phyloP scores from a whole-genome alignment of 768 basidiomycete genomes.

The Termitomyces eurrhizus region DNA sequence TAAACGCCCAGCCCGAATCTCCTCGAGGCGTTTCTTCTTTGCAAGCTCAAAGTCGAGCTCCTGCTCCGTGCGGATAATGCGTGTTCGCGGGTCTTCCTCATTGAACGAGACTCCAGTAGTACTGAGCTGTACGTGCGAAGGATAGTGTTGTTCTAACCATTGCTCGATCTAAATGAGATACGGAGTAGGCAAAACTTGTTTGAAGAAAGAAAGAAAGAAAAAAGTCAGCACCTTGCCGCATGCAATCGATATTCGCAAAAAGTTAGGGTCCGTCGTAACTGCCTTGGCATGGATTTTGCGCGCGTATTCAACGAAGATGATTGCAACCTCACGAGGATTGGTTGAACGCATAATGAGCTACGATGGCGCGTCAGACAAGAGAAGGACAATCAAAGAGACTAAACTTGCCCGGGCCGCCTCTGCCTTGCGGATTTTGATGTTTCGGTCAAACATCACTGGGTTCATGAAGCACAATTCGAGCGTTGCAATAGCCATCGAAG shows the following conservation, averaged over 20 bases:
- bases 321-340: conserved; percentile 87
- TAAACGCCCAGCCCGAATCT: conserved; percentile 18
- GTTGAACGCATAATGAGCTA: conserved; percentile 91
- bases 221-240: conserved; percentile 67
- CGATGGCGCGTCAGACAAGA: background rate
- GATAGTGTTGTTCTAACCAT: conserved; percentile 93
- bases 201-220: background rate
- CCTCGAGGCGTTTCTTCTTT: conserved; percentile 26
- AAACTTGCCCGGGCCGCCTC: conserved; percentile 71
- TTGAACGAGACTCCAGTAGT: conserved; percentile 32
- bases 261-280: conserved; percentile 79
- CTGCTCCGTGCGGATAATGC: conserved; percentile 42
- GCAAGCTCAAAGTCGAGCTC: conserved; percentile 34
- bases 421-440: conserved; percentile 95
- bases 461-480: conserved; percentile 94
- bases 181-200: conserved; percentile 12
- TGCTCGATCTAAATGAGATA: conserved; percentile 65
- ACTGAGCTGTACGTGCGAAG: conserved; percentile 69
- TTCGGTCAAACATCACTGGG: conserved; percentile 73
- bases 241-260: conserved; percentile 75
- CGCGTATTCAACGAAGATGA: conserved; percentile 81
- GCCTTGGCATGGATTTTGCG: conserved; percentile 82
- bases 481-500: conserved; percentile 94
- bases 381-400: background rate
- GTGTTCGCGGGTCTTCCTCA: conserved; percentile 52